Percentiles rank a stretch among this genome's conserved stretches.
These are phyloP conservation scores for Trichopus zeylanicus DNA, from an alignment of 116 monocot genomes.

Conservation along the genomic window DNA sequence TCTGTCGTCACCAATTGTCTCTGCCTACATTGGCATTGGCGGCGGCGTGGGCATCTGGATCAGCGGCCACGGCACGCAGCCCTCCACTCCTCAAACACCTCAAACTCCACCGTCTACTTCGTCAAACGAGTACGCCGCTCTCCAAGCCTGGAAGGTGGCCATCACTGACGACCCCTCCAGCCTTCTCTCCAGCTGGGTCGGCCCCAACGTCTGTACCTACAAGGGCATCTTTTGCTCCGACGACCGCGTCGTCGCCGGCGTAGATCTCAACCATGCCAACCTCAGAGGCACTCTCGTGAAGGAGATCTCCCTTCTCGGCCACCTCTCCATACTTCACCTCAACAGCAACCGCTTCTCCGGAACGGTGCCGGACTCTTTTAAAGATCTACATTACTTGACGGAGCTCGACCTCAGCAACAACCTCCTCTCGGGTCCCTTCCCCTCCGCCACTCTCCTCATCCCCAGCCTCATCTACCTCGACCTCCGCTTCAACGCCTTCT, in stretches of 20 bases:
- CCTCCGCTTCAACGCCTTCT: slow-evolving; percentile 53
- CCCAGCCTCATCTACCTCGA: slow-evolving; percentile 54
- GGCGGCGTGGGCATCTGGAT: slow-evolving; percentile 4
- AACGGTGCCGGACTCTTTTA: slow-evolving; percentile 44
- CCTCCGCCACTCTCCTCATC: slow-evolving; percentile 30
- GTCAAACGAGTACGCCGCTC: slow-evolving; percentile 29
- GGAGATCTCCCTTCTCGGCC: slow-evolving; percentile 49
- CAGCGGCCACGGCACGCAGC: not conserved
- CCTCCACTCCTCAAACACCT: not conserved
- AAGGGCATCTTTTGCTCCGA: slow-evolving; percentile 73
- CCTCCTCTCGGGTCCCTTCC: slow-evolving; percentile 68
- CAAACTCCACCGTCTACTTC: not conserved
- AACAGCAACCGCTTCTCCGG: slow-evolving; percentile 78
- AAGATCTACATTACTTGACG: slow-evolving; percentile 32
- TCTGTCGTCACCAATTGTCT: not conserved
- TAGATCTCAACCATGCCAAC: slow-evolving; percentile 76
- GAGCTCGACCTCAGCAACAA: slow-evolving; percentile 98
- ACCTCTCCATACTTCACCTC: slow-evolving; percentile 78
- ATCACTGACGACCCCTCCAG: slow-evolving; percentile 59
- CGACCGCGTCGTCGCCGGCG: slow-evolving; percentile 31
- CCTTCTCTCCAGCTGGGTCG: slow-evolving; percentile 53
- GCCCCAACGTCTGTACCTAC: slow-evolving; percentile 68
- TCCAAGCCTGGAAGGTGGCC: slow-evolving; percentile 62
- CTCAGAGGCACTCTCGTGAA: slow-evolving; percentile 46
- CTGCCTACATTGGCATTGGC: slow-evolving; percentile 3